Conservation (phyloP, 768 basidiomycete species). For the Macrolepiota albuminosa region DNA sequence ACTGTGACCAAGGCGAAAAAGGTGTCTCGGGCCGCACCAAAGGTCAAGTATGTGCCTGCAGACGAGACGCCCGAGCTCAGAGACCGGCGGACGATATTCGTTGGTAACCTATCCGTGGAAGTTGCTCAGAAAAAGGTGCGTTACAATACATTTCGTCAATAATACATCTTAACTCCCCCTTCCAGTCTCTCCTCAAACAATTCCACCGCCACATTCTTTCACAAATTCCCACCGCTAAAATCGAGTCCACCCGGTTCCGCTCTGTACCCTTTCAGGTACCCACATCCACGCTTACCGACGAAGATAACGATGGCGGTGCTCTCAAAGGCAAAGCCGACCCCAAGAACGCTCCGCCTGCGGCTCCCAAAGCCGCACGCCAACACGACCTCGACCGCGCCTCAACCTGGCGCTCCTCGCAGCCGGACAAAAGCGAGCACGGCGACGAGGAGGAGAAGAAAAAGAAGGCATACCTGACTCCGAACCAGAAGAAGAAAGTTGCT, state of each 20-base stretch:
- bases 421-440: slow-evolving; percentile 39
- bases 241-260: slow-evolving; percentile 92
- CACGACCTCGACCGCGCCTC: slow-evolving; percentile 58
- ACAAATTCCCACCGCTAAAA: slow-evolving; percentile 67
- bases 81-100: slow-evolving; percentile 83
- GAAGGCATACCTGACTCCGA: slow-evolving; percentile 70
- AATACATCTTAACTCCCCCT: slow-evolving; percentile 2
- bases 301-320: slow-evolving; percentile 31
- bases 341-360: slow-evolving; percentile 17
- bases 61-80: slow-evolving; percentile 72
- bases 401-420: slow-evolving; percentile 45
- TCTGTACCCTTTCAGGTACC: slow-evolving; percentile 88
- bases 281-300: slow-evolving; percentile 54
- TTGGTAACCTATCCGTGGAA: slow-evolving; percentile 82
- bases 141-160: slow-evolving; percentile 1
- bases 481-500: slow-evolving; percentile 89
- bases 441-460: slow-evolving; percentile 17
- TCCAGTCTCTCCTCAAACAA: slow-evolving; percentile 68
- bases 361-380: slow-evolving; percentile 31
- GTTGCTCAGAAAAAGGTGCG: slow-evolving; percentile 74
- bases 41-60: slow-evolving; percentile 49
- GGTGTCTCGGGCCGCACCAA: slow-evolving; percentile 17
- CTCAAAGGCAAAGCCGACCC: slow-evolving; percentile 27
- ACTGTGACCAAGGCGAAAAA: slow-evolving; percentile 39
- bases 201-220: slow-evolving; percentile 74